Evolutionary conservation across 1,284 basidiomycete species (phyloP).

Genomic region (Laetiporus sulphureus): DNA sequence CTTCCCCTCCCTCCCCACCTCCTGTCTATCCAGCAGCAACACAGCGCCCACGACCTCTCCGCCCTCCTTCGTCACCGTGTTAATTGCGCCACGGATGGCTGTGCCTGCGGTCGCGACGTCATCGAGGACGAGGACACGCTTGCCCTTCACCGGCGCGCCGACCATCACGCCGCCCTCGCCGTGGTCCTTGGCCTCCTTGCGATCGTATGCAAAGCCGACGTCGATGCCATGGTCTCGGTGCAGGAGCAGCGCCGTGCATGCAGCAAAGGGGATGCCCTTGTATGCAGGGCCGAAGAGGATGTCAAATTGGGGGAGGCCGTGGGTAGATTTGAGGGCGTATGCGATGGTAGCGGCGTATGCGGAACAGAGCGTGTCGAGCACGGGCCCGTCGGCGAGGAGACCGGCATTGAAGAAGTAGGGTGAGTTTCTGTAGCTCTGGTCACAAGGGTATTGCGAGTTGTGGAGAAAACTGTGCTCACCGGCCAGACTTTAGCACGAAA

Average conservation of each 20-base stretch:
- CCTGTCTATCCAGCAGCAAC: constrained; percentile 86
- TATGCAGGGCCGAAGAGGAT: constrained; percentile 97
- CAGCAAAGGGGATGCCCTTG: constrained; percentile 95
- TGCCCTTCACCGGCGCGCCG: constrained; percentile 76
- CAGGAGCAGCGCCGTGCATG: constrained; percentile 79
- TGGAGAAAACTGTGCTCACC: constrained; percentile 43
- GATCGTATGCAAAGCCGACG: constrained; percentile 86
- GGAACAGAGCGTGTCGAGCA: constrained; percentile 75
- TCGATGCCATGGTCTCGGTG: constrained; percentile 58
- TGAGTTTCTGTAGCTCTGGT: constrained; percentile 51
- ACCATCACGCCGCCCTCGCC: constrained; percentile 96
- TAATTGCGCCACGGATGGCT: constrained; percentile 81
- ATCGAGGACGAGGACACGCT: constrained; percentile 84
- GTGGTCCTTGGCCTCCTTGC: constrained; percentile 95
- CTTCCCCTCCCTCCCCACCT: constrained; percentile 64
- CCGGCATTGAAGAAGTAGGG: constrained; percentile 99
- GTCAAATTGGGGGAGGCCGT: constrained; percentile 66
- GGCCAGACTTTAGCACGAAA: constrained; percentile 92
- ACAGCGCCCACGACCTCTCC: constrained; percentile 89
- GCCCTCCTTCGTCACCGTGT: constrained; percentile 59
- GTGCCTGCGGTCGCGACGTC: constrained; percentile 97
- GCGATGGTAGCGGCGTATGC: constrained; percentile 85
- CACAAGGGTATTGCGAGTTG: constrained; percentile 2
- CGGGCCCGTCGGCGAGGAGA: constrained; percentile 77
- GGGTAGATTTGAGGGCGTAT: constrained; percentile 30